A percentile compares a stretch with the other conserved stretches of the same genome.
Conservation (phyloP, 129 eudicot genomes). For the Calendula officinalis region DNA sequence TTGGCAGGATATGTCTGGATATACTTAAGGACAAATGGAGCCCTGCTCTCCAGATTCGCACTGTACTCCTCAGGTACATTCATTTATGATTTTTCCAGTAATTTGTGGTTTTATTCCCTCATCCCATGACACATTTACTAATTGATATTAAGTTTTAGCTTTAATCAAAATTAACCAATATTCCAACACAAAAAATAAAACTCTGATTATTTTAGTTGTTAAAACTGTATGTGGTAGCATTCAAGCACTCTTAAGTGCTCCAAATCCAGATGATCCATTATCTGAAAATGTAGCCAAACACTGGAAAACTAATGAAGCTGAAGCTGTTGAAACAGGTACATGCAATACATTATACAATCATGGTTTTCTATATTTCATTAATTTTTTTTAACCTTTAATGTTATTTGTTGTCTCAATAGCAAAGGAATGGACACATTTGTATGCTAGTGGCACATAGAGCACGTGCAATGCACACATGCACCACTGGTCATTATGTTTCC, state of each 20-base stretch:
- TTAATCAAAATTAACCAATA: no score
- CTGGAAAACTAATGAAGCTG: constrained; percentile 87
- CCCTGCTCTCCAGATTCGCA: constrained; percentile 96
- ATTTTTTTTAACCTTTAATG: neutral
- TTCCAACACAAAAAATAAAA: neutral
- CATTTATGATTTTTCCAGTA: neutral
- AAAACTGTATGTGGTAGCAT: constrained; percentile 40
- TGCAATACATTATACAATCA: no score
- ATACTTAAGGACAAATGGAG: constrained; percentile 99
- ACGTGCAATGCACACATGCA: neutral
- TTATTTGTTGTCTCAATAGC: constrained; percentile 43
- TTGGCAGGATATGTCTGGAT: constrained; percentile 98
- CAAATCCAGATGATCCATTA: constrained; percentile 95
- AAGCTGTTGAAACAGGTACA: constrained; percentile 97
- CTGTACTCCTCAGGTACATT: constrained; percentile 78
- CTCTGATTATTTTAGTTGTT: neutral
- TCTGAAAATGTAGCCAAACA: constrained; percentile 95
- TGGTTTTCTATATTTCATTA: neutral
- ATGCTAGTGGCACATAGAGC: constrained; percentile 74
- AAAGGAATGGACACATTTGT: constrained; percentile 85
- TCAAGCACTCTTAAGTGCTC: constrained; percentile 98
- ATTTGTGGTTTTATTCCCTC: no score
- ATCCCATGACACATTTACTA: no score
- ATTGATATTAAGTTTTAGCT: no score
- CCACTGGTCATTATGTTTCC: neutral